Conservation (phyloP, 2,329 filamentous ascomycete species). For the Pochonia chlamydosporia region DNA sequence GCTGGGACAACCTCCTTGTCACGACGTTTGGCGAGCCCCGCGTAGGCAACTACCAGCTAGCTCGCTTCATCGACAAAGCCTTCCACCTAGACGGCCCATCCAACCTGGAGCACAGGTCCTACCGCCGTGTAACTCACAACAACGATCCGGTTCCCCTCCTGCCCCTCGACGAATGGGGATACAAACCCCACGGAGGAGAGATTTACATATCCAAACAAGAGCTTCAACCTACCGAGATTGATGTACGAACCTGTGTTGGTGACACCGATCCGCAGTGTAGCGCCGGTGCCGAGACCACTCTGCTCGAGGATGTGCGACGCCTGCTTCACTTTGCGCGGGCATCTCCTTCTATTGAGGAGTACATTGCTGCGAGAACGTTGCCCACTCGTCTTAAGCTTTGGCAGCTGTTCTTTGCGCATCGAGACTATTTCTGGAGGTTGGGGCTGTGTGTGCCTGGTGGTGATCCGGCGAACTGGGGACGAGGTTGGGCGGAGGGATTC, state of each 20-base stretch:
- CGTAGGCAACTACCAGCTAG: slow-evolving; percentile 53
- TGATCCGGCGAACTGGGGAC: slow-evolving; percentile 62
- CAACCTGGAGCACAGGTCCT: slow-evolving; percentile 35
- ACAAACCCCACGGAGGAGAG: slow-evolving; percentile 77
- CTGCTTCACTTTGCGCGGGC: slow-evolving; percentile 17
- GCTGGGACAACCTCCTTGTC: slow-evolving; percentile 66
- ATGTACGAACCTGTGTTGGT: slow-evolving; percentile 68
- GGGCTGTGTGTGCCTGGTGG: slow-evolving; percentile 84
- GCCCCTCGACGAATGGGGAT: slow-evolving; percentile 84
- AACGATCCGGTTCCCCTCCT: slow-evolving; percentile 86
- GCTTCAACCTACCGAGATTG: slow-evolving; percentile 60
- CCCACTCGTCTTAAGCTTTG: slow-evolving; percentile 67
- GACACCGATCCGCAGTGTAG: slow-evolving; percentile 68
- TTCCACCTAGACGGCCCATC: slow-evolving; percentile 37
- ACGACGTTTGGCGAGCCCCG: slow-evolving; percentile 92
- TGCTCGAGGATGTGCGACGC: slow-evolving; percentile 20
- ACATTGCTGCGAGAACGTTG: slow-evolving; percentile 38
- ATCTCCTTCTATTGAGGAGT: slow-evolving; percentile 18
- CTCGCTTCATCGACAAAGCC: slow-evolving; percentile 46
- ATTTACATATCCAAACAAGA: slow-evolving; percentile 72
- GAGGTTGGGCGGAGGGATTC: neutral
- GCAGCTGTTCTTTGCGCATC: slow-evolving; percentile 87
- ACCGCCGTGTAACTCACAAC: slow-evolving; percentile 77
- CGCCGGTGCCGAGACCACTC: slow-evolving; percentile 45
- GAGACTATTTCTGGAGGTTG: slow-evolving; percentile 94